phyloP scores from a whole-genome alignment of 2,329 filamentous ascomycete genomes.

The Fusarium sterilihyphosum region DNA sequence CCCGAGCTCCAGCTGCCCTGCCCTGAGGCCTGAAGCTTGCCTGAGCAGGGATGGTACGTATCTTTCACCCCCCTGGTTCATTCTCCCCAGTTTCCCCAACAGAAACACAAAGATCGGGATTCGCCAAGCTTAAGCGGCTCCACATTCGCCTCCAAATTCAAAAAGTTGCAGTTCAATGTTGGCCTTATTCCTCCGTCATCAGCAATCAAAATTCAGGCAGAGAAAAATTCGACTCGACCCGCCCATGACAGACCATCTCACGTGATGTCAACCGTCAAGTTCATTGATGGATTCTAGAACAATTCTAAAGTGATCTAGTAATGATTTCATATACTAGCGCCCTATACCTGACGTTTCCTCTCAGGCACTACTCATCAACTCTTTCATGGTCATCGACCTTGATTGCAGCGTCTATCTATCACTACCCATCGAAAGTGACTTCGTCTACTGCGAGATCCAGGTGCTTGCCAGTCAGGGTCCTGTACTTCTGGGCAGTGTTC shows the following conservation, averaged over 20 bases:
- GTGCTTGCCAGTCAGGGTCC: not conserved
- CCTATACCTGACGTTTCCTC: too few relatives aligned
- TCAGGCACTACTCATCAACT: too few relatives aligned
- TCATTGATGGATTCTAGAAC: constrained; percentile 15
- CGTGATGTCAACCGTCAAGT: constrained; percentile 12
- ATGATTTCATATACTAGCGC: not conserved
- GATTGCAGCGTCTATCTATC: not conserved
- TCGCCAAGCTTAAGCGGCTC: constrained; percentile 33
- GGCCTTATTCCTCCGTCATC: not conserved
- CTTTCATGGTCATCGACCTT: not conserved
- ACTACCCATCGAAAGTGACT: not conserved
- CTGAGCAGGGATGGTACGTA: constrained; percentile 21
- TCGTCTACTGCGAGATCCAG: not conserved
- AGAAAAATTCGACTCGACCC: not conserved
- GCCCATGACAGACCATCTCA: not conserved
- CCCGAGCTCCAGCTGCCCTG: constrained; percentile 7
- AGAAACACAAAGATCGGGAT: constrained; percentile 42
- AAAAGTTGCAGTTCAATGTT: not conserved
- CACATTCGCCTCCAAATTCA: constrained; percentile 1
- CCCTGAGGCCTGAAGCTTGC: not conserved
- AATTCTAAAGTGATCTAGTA: not conserved
- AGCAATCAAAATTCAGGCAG: constrained; percentile 6
- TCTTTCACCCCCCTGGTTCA: constrained; percentile 7
- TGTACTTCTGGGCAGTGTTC: not conserved
- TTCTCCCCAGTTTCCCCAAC: constrained; percentile 43